Evolutionary conservation across 2,329 filamentous ascomycete genomes (phyloP), one percentile per base, ranked within the genome.

Genomic region (Phialophora verrucosa): DNA sequence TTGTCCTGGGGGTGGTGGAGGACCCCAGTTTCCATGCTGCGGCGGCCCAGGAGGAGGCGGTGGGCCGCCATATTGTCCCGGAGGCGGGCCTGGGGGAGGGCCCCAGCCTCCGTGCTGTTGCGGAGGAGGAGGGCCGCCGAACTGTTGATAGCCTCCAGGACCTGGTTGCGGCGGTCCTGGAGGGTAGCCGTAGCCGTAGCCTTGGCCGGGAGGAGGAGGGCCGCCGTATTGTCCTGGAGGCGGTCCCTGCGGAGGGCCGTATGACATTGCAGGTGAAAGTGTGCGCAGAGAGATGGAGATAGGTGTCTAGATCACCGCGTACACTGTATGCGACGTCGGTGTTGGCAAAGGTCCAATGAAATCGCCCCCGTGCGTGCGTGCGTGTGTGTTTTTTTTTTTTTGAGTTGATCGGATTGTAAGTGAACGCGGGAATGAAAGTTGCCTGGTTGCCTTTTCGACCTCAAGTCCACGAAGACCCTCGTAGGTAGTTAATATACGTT

Each of bases 1-100:
- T 31, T 61, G 59, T 44, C 27, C 27, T 72, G 70, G 74, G 2
- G 79, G 78, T 5, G 77, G 78, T 51, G 72, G 71, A 58, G 68
- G 35, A 47, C 71, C 58, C 38, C 54, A 50, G 29, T 27, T 65
- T 23, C 71, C 72, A 25, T 67, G 64, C 38, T 64, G 63, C 11
- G 62, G 67, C 10, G 68, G 71, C 54, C 29, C 59, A n/a, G 32
- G 54, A 38, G 32, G 54, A 29, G 47, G 59, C 11, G 78, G 75
- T 42, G 61, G 62, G 25, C 64, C 64, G 20, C 60, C 59, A 32
- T 62, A 62, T 49, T 59, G 63, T 51, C 73, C 75, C 25, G 77
- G 78, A n/a, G 76, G 77, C 14, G 73, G 73, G 7, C 70, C 68
- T 20, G 54, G 61, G 49, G 64, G 67, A 61, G 60, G 42, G 14